Evolutionary conservation across 176 grass and related monocot species (phyloP), one percentile per base, ranked within the genome.

Genomic region (Puccinellia tenuiflora): DNA sequence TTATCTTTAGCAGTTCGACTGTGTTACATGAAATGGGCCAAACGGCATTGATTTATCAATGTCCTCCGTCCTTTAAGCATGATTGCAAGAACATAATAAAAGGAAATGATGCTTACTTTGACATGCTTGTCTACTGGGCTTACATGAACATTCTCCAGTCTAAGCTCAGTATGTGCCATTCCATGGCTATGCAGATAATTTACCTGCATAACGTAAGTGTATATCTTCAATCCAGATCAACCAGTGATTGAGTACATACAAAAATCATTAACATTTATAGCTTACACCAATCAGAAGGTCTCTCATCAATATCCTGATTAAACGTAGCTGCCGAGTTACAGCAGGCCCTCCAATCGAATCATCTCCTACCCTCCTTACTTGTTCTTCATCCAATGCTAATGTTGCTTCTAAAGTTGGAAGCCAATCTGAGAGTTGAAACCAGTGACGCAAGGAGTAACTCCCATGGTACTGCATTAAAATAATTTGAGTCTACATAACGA

Each of bases 171-270:
- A 79, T 98, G 96, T 28, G 96, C 96, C 75, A 98, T 83, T 43
- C 92, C 96, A 91, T 98, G 96, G 85, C 77, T 95, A 87, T 98
- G 96, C 78, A 98, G 71, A 83, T 98, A 98, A 87, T 98, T 98
- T 55, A 98, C 96, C 96, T 98, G 70, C 46, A 88, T 60, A 18
- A 68, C 57, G 13, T 30, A 85, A 63, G 77, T 40, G 75, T 53
- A 21, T 14, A 69, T 39, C 8, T 71, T 88, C 42, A 75, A 17
- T 73, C 38, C 77, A 78, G 15, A 78, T 21, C 2, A 55, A 56
- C 33, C 39, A 12, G 30, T 79, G 77, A 48, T 62, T 14, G 30
- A 64, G 39, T 68, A 60, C 17, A 83, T 46, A 7, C 38, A 40
- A 73, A 76, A 34, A 68, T 29, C 47, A 46, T n/a, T 21, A 67